phyloP scores from a whole-genome alignment of 2,329 filamentous ascomycete species.

The Fusarium pseudograminearum region DNA sequence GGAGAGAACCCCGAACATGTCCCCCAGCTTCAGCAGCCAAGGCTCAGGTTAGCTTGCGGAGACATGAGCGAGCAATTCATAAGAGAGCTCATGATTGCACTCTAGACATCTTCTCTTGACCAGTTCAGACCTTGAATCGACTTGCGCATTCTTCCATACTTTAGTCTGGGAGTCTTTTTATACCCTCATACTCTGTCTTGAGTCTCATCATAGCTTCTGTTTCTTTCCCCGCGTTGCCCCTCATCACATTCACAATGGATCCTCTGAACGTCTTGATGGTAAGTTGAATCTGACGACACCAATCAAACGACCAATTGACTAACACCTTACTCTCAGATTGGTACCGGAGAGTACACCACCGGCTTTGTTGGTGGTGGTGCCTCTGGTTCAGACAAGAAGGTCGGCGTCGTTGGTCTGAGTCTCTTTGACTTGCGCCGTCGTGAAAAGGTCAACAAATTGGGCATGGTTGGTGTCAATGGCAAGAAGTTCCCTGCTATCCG shows the following conservation, averaged over 20 bases:
- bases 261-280: constrained; percentile 78
- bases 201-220: constrained; percentile 40
- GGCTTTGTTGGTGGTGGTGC: constrained; percentile 88
- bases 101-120: background rate
- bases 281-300: constrained; percentile 35
- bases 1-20: constrained; percentile 44
- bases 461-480: constrained; percentile 91
- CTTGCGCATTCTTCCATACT: background rate
- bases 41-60: constrained; percentile 23
- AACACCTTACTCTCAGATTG: constrained; percentile 66
- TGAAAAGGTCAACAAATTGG: constrained; percentile 86
- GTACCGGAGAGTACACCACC: constrained; percentile 96
- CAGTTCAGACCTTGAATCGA: background rate
- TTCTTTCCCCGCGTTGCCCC: constrained; percentile 38
- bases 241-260: constrained; percentile 58
- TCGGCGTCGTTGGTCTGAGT: constrained; percentile 90
- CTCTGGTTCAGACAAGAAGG: constrained; percentile 93
- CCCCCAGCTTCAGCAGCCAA: constrained; percentile 15
- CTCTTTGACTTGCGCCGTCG: constrained; percentile 89
- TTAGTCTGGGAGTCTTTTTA: background rate
- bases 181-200: constrained; percentile 16
- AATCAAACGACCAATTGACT: constrained; percentile 1
- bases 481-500: constrained; percentile 92
- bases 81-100: constrained; percentile 29
- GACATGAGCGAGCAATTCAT: constrained; percentile 44